These are phyloP conservation scores for Triticum urartu DNA, from an alignment of 176 grass and related monocot genomes.

Conservation along the genomic window DNA sequence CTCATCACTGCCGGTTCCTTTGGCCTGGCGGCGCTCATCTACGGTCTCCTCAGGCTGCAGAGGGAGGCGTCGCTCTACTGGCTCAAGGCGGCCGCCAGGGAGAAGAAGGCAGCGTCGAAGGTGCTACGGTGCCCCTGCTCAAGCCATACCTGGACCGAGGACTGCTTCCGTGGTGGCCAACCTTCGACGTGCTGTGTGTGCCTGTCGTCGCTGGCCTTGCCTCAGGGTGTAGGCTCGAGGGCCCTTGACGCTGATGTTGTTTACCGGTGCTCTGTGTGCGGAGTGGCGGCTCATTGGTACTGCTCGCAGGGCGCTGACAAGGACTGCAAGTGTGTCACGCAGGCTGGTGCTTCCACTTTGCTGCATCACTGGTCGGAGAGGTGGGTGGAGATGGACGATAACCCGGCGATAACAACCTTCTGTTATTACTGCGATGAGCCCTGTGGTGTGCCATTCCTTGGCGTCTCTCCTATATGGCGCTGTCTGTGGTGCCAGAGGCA, in stretches of 20 bases:
- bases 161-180: conserved; percentile 36
- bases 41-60: conserved; percentile 66
- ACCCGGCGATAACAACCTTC: conserved; percentile 54
- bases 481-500: conserved; percentile 88
- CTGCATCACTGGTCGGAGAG: conserved; percentile 94
- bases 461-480: conserved; percentile 82
- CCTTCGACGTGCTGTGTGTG: conserved; percentile 77
- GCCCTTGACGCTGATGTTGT: neutral
- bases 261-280: conserved; percentile 64
- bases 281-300: conserved; percentile 53
- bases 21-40: conserved; percentile 51
- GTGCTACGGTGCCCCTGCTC: conserved; percentile 59
- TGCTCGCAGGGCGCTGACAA: conserved; percentile 41
- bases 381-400: conserved; percentile 66
- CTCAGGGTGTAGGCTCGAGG: conserved; percentile 27
- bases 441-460: conserved; percentile 64
- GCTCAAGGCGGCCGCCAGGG: conserved; percentile 65
- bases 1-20: conserved; percentile 72
- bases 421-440: conserved; percentile 82
- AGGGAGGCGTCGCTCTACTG: conserved; percentile 68
- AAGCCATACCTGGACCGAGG: conserved; percentile 59
- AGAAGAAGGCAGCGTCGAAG: conserved; percentile 55
- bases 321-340: conserved; percentile 81
- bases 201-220: conserved; percentile 33
- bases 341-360: conserved; percentile 51